Percentiles rank a stretch among this genome's conserved stretches.
Conservation (phyloP, 495 filamentous ascomycete species). For the Hypoxylon fragiforme region DNA sequence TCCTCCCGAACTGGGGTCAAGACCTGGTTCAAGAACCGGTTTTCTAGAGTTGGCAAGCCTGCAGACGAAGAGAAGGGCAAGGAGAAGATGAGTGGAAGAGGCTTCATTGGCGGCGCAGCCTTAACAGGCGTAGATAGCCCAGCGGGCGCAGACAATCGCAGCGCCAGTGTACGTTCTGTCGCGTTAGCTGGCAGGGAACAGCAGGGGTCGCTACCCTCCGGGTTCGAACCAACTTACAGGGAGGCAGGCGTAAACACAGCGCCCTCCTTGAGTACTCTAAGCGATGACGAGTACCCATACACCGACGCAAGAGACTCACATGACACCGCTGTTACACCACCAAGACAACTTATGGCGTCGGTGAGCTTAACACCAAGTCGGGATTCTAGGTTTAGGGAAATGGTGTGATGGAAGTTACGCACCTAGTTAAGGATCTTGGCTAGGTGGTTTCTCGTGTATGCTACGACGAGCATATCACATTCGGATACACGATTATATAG, state of each 20-base stretch:
- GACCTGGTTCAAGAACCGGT: constrained; percentile 62
- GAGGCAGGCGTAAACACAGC: neutral
- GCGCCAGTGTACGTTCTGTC: constrained; percentile 52
- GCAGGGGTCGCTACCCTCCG: neutral
- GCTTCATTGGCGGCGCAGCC: constrained; percentile 54
- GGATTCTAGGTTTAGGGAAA: constrained; percentile 48
- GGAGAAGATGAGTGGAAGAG: constrained; percentile 37
- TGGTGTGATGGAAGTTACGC: constrained; percentile 29
- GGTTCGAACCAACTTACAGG: neutral
- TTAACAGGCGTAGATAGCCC: constrained; percentile 44
- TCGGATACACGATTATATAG: neutral
- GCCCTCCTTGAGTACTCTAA: constrained; percentile 11
- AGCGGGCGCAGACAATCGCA: constrained; percentile 38
- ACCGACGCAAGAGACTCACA: constrained; percentile 32
- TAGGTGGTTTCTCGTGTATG: no score
- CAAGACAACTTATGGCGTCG: constrained; percentile 27
- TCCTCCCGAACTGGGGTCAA: constrained; percentile 52
- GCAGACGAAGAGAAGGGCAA: constrained; percentile 40
- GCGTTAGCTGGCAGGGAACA: constrained; percentile 50
- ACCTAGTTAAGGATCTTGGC: no score
- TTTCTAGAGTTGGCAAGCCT: constrained; percentile 44
- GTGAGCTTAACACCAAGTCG: constrained; percentile 45
- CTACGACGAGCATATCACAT: no score
- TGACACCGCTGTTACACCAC: constrained; percentile 14
- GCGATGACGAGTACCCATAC: constrained; percentile 16